phyloP scores from a whole-genome alignment of 306 rosid genomes.

The Trifolium fragiferum region DNA sequence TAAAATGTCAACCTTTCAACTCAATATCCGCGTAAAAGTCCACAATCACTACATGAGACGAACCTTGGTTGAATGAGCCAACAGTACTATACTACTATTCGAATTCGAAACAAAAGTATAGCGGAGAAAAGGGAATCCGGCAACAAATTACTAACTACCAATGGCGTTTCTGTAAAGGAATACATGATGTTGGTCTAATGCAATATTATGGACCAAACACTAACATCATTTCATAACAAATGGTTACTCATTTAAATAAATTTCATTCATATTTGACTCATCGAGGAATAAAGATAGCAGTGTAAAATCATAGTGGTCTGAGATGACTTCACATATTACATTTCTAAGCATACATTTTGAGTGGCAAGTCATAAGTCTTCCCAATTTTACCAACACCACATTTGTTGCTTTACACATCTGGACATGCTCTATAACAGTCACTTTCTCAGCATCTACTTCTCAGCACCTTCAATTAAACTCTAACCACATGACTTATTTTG shows the following conservation, averaged over 20 bases:
- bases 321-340: neutral
- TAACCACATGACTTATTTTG: neutral
- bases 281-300: too few species aligned
- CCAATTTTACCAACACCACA: neutral
- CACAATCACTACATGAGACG: too few species aligned
- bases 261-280: too few species aligned
- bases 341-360: too few species aligned
- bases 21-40: too few species aligned
- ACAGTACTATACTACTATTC: too few species aligned
- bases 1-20: too few species aligned
- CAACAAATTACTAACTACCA: neutral
- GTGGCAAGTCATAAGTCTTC: neutral
- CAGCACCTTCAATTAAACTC: constrained; percentile 12
- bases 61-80: too few species aligned
- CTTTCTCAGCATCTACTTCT: neutral
- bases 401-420: neutral
- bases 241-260: neutral
- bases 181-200: neutral
- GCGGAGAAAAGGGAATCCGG: neutral
- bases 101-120: neutral
- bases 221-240: neutral
- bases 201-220: neutral
- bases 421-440: neutral
- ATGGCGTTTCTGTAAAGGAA: neutral
- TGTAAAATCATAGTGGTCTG: neutral